A percentile compares a stretch with the other conserved stretches of the same genome.
Evolutionary conservation across 2,329 filamentous ascomycete species (phyloP).

Genomic region (Cladophialophora immunda): DNA sequence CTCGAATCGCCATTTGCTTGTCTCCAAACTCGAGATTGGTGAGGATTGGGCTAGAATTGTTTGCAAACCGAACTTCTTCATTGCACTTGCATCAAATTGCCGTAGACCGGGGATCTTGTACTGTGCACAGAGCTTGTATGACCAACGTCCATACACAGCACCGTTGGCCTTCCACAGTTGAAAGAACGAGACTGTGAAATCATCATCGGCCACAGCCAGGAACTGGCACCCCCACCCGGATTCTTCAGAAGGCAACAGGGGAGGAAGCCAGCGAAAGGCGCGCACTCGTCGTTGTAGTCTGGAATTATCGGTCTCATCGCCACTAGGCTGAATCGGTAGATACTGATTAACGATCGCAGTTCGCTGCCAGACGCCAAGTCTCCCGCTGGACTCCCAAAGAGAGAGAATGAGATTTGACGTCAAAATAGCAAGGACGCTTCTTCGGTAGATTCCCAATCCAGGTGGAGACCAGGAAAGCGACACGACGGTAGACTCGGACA

Average conservation of each 20-base stretch:
- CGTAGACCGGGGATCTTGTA: background rate
- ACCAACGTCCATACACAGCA: conserved; percentile 31
- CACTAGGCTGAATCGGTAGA: conserved; percentile 45
- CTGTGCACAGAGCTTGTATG: conserved; percentile 22
- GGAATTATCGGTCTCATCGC: conserved; percentile 37
- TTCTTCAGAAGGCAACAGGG: conserved; percentile 21
- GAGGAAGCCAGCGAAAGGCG: conserved; percentile 52
- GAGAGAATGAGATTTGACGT: conserved; percentile 66
- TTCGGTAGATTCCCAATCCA: conserved; percentile 63
- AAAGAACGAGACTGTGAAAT: conserved; percentile 31
- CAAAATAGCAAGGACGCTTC: conserved; percentile 63
- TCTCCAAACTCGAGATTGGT: conserved; percentile 26
- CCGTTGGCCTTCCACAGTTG: conserved; percentile 31
- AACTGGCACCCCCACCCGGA: conserved; percentile 48
- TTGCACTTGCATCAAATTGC: background rate
- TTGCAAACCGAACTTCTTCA: conserved; percentile 17
- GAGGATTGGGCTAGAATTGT: conserved; percentile 25
- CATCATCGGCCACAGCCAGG: conserved; percentile 51
- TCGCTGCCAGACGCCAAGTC: conserved; percentile 60
- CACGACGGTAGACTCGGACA: conserved; percentile 61
- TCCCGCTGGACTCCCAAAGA: conserved; percentile 62
- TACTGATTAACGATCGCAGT: conserved; percentile 61
- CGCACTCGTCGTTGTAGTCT: conserved; percentile 48
- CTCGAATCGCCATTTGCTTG: conserved; percentile 16
- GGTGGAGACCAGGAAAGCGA: conserved; percentile 65